These are phyloP conservation scores for Terana coerulea DNA, from an alignment of 768 basidiomycete genomes.

Conservation along the genomic window DNA sequence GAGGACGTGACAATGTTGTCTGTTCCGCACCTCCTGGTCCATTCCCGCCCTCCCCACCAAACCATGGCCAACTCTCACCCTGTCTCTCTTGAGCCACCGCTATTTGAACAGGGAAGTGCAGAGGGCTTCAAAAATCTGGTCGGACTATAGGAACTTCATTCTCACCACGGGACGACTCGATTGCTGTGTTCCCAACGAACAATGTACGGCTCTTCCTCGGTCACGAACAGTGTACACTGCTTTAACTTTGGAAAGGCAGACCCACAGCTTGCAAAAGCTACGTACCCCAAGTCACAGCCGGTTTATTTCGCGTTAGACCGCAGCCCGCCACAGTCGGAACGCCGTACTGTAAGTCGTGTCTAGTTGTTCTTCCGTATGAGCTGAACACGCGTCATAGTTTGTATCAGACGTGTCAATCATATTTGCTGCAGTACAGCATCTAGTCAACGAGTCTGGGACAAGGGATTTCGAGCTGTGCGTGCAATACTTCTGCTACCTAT, in stretches of 20 bases:
- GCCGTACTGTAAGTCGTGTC: conserved; percentile 44
- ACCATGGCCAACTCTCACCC: background rate
- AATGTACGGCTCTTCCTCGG: conserved; percentile 31
- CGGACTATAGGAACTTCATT: conserved; percentile 48
- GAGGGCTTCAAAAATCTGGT: conserved; percentile 51
- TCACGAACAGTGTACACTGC: conserved; percentile 4
- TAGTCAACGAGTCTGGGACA: conserved; percentile 42
- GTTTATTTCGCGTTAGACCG: conserved; percentile 61
- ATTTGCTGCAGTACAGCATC: conserved; percentile 64
- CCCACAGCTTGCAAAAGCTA: conserved; percentile 17
- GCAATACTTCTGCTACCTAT: conserved; percentile 8
- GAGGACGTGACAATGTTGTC: background rate
- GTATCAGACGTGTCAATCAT: conserved; percentile 73
- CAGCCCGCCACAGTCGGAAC: conserved; percentile 55
- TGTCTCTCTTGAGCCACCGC: conserved; percentile 48
- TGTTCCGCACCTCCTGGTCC: background rate
- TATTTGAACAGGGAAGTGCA: conserved; percentile 48
- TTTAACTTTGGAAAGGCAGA: conserved; percentile 25
- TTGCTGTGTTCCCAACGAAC: conserved; percentile 51
- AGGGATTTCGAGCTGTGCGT: conserved; percentile 45
- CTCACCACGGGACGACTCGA: conserved; percentile 60
- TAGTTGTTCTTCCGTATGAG: background rate
- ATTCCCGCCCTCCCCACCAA: background rate
- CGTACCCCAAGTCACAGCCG: conserved; percentile 42
- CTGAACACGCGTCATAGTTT: conserved; percentile 43